Conservation (phyloP, 345 rosid genomes). For the Leavenworthia alabamica region DNA sequence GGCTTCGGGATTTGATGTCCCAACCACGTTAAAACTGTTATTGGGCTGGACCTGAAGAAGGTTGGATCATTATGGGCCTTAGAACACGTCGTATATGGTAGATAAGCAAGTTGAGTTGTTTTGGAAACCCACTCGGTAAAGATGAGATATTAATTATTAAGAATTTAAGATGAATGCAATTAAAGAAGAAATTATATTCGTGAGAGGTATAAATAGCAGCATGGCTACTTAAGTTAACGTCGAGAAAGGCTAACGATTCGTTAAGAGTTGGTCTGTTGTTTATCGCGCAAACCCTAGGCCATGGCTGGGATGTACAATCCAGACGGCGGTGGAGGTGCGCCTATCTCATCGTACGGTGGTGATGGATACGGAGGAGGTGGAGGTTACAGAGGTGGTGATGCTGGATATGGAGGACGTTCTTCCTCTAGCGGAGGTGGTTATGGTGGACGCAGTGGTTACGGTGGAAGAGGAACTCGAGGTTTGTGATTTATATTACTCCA, state of each 20-base stretch:
- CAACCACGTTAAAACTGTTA: neutral
- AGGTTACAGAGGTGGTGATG: constrained; percentile 37
- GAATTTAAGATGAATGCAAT: neutral
- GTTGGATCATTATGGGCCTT: neutral
- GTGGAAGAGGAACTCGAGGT: constrained; percentile 61
- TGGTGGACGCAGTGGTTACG: constrained; percentile 39
- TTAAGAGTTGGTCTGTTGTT: constrained; percentile 2
- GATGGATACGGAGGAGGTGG: no score
- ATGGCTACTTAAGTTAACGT: neutral
- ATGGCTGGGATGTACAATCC: constrained; percentile 85
- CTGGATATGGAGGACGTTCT: constrained; percentile 38
- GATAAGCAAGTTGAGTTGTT: neutral
- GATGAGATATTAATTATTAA: constrained; percentile 3
- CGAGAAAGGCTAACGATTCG: neutral
- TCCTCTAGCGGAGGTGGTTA: constrained; percentile 37
- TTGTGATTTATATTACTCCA: neutral
- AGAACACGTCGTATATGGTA: neutral
- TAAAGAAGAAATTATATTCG: neutral
- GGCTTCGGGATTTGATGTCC: constrained; percentile 7
- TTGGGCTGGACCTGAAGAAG: no score
- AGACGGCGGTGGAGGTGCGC: constrained; percentile 56
- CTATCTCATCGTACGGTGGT: no score
- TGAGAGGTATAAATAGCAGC: neutral
- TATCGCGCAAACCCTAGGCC: constrained; percentile 30
- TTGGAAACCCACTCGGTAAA: constrained; percentile 1